These are phyloP conservation scores for Ogataea ramenticola DNA, from an alignment of 805 yeast species.

Conservation along the genomic window DNA sequence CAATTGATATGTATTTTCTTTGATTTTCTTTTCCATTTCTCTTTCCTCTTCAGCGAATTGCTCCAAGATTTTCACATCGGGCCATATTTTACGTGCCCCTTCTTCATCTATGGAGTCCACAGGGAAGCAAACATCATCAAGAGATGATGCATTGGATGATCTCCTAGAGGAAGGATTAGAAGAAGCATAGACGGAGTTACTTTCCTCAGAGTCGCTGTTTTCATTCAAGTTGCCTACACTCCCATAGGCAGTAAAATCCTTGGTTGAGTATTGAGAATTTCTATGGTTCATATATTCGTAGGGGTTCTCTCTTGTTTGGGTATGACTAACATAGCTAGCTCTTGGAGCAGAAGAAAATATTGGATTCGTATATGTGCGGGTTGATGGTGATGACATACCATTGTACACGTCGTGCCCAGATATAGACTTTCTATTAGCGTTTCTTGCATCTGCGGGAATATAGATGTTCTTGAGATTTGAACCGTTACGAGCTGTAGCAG, in stretches of 20 bases:
- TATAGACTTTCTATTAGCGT: neutral
- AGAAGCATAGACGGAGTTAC: constrained; percentile 23
- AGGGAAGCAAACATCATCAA: constrained; percentile 91
- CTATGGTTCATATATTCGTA: neutral
- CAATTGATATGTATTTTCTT: constrained; percentile 19
- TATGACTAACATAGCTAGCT: neutral
- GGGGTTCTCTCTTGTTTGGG: neutral
- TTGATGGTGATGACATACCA: neutral
- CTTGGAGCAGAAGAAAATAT: neutral
- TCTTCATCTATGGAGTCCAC: constrained; percentile 42
- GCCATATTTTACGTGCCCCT: constrained; percentile 54
- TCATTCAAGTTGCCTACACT: neutral
- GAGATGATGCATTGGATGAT: constrained; percentile 59
- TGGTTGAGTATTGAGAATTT: neutral
- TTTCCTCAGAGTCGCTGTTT: constrained; percentile 8
- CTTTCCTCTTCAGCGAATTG: constrained; percentile 72
- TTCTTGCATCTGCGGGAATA: neutral
- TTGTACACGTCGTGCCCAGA: neutral
- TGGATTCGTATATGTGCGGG: neutral
- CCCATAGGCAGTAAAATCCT: neutral
- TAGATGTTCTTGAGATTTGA: neutral
- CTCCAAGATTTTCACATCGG: constrained; percentile 67
- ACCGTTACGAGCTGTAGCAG: neutral
- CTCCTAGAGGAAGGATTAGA: constrained; percentile 64
- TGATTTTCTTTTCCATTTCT: constrained; percentile 24